Base-by-base conservation (phyloP, 345 rosid species). In the Boechera stricta region DNA sequence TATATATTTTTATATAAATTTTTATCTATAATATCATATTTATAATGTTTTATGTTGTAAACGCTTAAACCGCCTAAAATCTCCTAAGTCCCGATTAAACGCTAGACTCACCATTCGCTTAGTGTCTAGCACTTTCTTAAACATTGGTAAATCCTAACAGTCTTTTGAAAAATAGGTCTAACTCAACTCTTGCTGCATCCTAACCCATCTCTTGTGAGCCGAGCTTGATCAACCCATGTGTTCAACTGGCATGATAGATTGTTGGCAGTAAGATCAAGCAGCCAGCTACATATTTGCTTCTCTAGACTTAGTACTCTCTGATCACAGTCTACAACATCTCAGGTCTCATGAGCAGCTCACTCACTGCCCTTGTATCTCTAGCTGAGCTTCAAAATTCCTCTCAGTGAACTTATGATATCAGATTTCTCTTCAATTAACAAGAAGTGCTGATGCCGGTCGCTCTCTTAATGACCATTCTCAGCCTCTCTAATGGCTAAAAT, bases 241-340 rank as follows among this genome's bases (percentile, higher is more conserved):
- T 8, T 36, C 13, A 10, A 18, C 24, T 54, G 6, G 9, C 73
- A 55, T 69, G 5, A 8, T 31, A 4, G 32, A 31, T 3, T 0
- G 73, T 24, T 53, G 63, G 63, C 26, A 70, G 65, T 55, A 57
- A 42, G 55, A 18, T 31, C 55, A 31, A 70, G 65, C 32, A 7
- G 32, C 26, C 55, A 31, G 55, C 65, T 45, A 16, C 54, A 57
- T 4, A 10, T 11, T 28, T 61, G 21, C 67, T 24, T 62, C 33
- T 7, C 10, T 41, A 62, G 33, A 62, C 21, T 39, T 7, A 7
- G 21, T 42, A 41, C 67, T 10, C 10, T 24, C 7, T 48, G 31
- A 66, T 48, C 10, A 29, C 9, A 47, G 56, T 47, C 39, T 49
- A 51, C 21, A 18, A 21, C 5, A 35, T 8, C 33, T 51, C 12